Conservation (phyloP, 148 eudicot genomes). For the Arbutus unedo region DNA sequence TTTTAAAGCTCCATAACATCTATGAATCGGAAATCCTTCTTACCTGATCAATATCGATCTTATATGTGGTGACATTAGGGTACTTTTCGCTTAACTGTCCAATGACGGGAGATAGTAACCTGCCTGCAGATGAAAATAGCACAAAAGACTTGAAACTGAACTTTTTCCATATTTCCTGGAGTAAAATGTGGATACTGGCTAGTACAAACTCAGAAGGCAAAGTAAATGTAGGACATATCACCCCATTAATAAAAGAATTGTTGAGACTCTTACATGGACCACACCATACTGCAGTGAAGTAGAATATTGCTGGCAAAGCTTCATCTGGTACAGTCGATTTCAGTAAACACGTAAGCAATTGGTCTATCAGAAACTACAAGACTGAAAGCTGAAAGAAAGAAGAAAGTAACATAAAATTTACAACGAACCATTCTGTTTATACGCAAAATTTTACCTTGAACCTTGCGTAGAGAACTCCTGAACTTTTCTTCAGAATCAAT, state of each 20-base stretch:
- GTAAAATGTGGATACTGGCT: background rate
- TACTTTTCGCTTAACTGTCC: conserved; percentile 54
- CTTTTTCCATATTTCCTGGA: background rate
- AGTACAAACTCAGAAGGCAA: background rate
- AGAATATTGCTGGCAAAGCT: conserved; percentile 66
- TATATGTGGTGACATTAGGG: conserved; percentile 73
- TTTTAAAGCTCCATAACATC: background rate
- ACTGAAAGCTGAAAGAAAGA: conserved; percentile 10
- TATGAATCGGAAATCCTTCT: background rate
- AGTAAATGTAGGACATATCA: background rate
- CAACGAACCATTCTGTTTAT: background rate
- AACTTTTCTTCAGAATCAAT: conserved; percentile 73
- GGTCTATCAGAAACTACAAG: background rate
- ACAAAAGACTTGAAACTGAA: background rate
- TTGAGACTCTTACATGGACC: conserved; percentile 75
- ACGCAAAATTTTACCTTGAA: conserved; percentile 42
- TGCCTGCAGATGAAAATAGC: conserved; percentile 39
- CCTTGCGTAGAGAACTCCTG: conserved; percentile 58
- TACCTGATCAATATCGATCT: conserved; percentile 90
- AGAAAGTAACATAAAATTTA: background rate
- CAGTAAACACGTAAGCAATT: background rate
- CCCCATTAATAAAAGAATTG: background rate
- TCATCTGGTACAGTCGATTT: conserved; percentile 48
- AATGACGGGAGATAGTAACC: conserved; percentile 43
- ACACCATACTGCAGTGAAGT: conserved; percentile 96